Evolutionary conservation across 2,329 filamentous ascomycete species (phyloP), one percentile per base, ranked within the genome.

Genomic region (Botrytis medusae): DNA sequence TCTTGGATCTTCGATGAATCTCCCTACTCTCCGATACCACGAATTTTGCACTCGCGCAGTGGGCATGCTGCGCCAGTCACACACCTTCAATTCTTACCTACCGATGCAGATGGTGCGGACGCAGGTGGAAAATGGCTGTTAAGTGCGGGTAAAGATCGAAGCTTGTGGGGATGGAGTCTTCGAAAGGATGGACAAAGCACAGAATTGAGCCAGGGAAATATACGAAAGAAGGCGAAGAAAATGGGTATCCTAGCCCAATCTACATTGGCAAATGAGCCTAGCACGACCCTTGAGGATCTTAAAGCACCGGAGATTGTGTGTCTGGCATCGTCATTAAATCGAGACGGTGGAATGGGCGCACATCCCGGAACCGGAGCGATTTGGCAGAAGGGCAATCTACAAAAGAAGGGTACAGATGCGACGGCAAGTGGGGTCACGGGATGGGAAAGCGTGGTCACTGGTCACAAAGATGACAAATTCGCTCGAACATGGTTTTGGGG

Each of bases 401-500:
- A 90, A 72, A 89, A 87, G 79, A 89, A 87, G 73, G 80, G 83
- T n/a, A 84, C 87, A 16, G 91, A 94, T 82, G 90, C 92, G 4
- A 91, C 94, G 77, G 86, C 90, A 73, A 92, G 91, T 78, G 88
- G 90, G 65, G 90, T 90, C 85, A 97, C 95, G 4, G 96, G 96
- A 1, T 99, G 96, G 96, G 97, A 99, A 82, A 98, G 95, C 80
- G 91, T 99, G 10, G 89, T 99, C 2, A 99, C 96, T 6, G 95
- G 94, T 16, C 97, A 99, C 81, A 91, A 91, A 79, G 90, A 92
- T 69, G 95, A 98, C 79, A 88, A 90, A 62, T 93, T 89, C 80
- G 96, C 94, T 29, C 90, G 96, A 71, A 98, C 96, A 1, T 99
- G 96, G 96, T 98, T 98, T 83, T 98, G 96, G 95, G 96, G 95